Percentiles rank a stretch among this genome's conserved stretches.
phyloP scores from a whole-genome alignment of 2,329 filamentous ascomycete species.

The Penicillium palitans region DNA sequence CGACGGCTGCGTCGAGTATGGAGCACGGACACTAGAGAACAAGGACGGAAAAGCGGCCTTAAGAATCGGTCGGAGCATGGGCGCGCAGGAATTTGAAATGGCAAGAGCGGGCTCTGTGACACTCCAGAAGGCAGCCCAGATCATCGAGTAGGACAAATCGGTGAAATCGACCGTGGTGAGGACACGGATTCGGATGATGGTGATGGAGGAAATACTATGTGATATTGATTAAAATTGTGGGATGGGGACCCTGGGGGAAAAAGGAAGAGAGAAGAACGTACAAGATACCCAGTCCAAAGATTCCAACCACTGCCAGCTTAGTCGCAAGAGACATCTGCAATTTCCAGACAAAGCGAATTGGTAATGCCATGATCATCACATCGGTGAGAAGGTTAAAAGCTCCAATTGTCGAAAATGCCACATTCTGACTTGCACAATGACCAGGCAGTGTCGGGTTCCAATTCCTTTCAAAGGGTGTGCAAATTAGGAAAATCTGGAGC shows the following conservation, averaged over 20 bases:
- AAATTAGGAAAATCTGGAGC: conserved; percentile 30
- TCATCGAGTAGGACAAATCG: conserved; percentile 27
- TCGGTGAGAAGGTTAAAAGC: conserved; percentile 29
- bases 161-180: conserved; percentile 24
- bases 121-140: conserved; percentile 28
- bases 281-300: conserved; percentile 29
- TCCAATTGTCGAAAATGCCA: conserved; percentile 26
- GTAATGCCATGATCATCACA: conserved; percentile 25
- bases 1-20: conserved; percentile 8
- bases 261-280: conserved; percentile 8
- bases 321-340: conserved; percentile 26
- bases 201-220: conserved; percentile 28
- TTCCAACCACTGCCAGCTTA: conserved; percentile 24
- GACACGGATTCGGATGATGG: conserved; percentile 26
- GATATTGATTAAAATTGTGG: neutral
- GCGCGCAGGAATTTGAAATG: conserved; percentile 25
- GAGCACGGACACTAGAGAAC: conserved; percentile 9
- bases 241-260: neutral
- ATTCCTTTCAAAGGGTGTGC: conserved; percentile 22
- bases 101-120: conserved; percentile 28
- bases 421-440: conserved; percentile 26
- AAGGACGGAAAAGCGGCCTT: conserved; percentile 17
- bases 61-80: conserved; percentile 27
- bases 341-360: conserved; percentile 28
- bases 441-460: conserved; percentile 20